Evolutionary conservation across 2,329 filamentous ascomycete genomes (phyloP).

Genomic region (Coleophoma eucalyptorum): DNA sequence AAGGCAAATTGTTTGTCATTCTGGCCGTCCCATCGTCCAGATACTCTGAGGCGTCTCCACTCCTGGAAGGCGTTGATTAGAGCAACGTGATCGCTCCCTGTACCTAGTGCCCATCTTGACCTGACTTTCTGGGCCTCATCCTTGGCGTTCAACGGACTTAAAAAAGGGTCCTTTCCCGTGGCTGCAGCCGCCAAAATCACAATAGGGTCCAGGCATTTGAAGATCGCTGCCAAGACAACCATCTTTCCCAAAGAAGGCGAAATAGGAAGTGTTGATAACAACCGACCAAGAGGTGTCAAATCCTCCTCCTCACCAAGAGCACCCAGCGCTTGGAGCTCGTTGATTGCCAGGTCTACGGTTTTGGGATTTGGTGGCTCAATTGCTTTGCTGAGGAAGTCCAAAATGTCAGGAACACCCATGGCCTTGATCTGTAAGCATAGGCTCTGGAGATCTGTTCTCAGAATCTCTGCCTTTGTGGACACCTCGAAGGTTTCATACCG

Average conservation of each 20-base stretch:
- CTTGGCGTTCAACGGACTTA: conserved; percentile 72
- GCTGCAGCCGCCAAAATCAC: conserved; percentile 85
- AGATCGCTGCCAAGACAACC: conserved; percentile 89
- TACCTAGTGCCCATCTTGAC: conserved; percentile 57
- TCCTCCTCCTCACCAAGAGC: conserved; percentile 74
- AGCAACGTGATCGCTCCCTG: conserved; percentile 41
- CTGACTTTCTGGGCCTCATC: conserved; percentile 74
- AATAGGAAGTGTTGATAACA: conserved; percentile 85
- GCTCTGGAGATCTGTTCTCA: conserved; percentile 85
- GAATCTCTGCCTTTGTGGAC: conserved; percentile 81
- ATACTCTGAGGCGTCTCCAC: conserved; percentile 16
- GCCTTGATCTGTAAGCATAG: conserved; percentile 87
- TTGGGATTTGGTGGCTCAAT: conserved; percentile 79
- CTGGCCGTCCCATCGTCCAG: conserved; percentile 18
- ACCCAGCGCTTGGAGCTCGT: conserved; percentile 76
- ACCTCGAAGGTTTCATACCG: conserved; percentile 77
- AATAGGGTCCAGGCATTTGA: conserved; percentile 83
- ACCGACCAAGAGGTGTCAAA: conserved; percentile 82
- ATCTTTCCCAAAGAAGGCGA: conserved; percentile 88
- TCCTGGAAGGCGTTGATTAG: conserved; percentile 38
- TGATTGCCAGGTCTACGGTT: conserved; percentile 79
- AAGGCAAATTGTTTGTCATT: not conserved
- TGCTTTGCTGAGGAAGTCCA: conserved; percentile 74
- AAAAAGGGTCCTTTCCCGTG: conserved; percentile 78
- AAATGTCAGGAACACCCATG: conserved; percentile 82